Percentiles rank a stretch among this genome's conserved stretches.
Evolutionary conservation across 2,329 filamentous ascomycete species (phyloP).

Genomic region (Fusarium chlamydosporum): DNA sequence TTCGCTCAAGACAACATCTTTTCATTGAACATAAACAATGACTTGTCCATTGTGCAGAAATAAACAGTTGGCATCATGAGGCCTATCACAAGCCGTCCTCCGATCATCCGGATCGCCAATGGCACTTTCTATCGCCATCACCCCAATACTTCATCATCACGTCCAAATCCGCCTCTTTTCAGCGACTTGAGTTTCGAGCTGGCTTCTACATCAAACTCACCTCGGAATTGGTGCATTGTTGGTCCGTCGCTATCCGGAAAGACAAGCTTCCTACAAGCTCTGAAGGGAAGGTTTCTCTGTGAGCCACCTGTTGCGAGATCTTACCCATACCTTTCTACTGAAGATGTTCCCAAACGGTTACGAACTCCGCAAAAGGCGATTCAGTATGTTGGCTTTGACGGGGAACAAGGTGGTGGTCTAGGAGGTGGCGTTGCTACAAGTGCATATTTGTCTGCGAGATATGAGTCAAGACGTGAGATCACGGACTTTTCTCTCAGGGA

Average conservation of each 20-base stretch:
- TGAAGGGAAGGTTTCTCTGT: constrained; percentile 81
- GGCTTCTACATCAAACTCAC: constrained; percentile 65
- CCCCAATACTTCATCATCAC: constrained; percentile 66
- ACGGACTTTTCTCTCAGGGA: constrained; percentile 89
- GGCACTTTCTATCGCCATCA: constrained; percentile 87
- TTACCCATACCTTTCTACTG: constrained; percentile 81
- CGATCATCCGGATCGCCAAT: constrained; percentile 79
- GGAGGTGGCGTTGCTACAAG: constrained; percentile 73
- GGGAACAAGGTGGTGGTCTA: constrained; percentile 70
- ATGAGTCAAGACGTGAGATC: constrained; percentile 87
- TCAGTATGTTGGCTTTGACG: constrained; percentile 91
- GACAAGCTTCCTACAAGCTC: constrained; percentile 84
- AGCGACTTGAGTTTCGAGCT: constrained; percentile 78
- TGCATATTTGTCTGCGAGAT: constrained; percentile 88
- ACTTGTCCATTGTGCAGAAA: not conserved
- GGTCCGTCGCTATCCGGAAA: constrained; percentile 84
- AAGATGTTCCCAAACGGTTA: constrained; percentile 68
- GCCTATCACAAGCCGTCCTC: constrained; percentile 59
- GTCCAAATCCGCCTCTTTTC: constrained; percentile 81
- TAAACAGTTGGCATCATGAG: constrained; percentile 54
- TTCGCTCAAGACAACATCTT: constrained; percentile 27
- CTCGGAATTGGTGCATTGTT: constrained; percentile 85
- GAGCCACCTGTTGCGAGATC: constrained; percentile 81
- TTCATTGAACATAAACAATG: constrained; percentile 27
- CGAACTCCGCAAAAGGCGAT: constrained; percentile 77